Evolutionary conservation across 768 basidiomycete genomes (phyloP), one percentile per base, ranked within the genome.

Genomic region (Mycena galericulata): DNA sequence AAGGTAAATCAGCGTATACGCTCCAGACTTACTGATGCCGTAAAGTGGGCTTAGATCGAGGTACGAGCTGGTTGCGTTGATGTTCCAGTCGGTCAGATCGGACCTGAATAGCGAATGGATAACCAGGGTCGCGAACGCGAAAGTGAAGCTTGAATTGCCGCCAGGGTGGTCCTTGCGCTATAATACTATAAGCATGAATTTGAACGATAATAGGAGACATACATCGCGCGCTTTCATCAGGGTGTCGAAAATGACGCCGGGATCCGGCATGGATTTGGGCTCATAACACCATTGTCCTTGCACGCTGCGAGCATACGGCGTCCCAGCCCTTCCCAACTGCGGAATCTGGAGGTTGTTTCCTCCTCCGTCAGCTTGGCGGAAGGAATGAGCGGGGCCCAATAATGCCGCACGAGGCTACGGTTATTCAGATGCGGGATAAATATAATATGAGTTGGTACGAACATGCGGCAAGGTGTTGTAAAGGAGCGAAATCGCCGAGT

Each of bases 61-160:
- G 68, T 90, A 89, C 3, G 85, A 86, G 63, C 82, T 82, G 0
- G 88, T 85, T 56, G 85, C 78, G 78, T 90, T 90, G 74, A 84
- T 80, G 34, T 77, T 80, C 69, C 77, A 79, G 68, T 87, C 81
- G 4, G 73, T 65, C 14, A 73, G 75, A 69, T 85, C 79, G 1
- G 88, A 88, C 38, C 84, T 77, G 82, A 89, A 90, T 12, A 89
- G 76, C 7, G 82, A 84, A 76, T 91, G 90, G 53, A 87, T 90
- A 64, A 92, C 83, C 40, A 91, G 78, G 34, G 88, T 81, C 2
- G 90, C 92, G 69, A 90, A 91, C 3, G 91, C 88, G 71, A 92
- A 92, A 71, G 88, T 86, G 49, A 90, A 72, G 72, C 84, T 86
- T 20, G 89, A 90, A 66, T 89, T 83, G 27, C 91, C 91, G 9